These are phyloP conservation scores for Sanguinoderma infundibulare DNA, from an alignment of 1,284 basidiomycete species.

Conservation along the genomic window DNA sequence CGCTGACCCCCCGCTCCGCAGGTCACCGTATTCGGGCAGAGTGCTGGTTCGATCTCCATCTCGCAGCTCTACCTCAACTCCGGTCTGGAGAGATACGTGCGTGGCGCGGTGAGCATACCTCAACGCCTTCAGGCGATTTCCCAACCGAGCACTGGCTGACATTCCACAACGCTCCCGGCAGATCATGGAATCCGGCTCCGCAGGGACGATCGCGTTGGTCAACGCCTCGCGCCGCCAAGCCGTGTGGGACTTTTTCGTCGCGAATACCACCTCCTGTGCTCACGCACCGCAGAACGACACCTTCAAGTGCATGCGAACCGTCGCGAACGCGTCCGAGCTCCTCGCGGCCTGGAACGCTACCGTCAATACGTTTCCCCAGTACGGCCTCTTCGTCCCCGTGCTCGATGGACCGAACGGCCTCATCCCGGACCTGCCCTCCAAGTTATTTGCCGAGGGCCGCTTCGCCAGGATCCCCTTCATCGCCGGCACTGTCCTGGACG, in stretches of 20 bases:
- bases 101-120: conserved; percentile 44
- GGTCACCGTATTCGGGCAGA: conserved; percentile 60
- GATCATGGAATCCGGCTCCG: conserved; percentile 23
- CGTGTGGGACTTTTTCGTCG: conserved; percentile 16
- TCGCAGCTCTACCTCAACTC: conserved; percentile 48
- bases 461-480: conserved; percentile 25
- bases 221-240: conserved; percentile 6
- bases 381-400: conserved; percentile 14
- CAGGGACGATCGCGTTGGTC: conserved; percentile 13
- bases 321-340: conserved; percentile 2
- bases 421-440: conserved; percentile 24
- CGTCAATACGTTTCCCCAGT: background rate
- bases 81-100: conserved; percentile 38
- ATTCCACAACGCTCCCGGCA: background rate
- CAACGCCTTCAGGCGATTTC: no score
- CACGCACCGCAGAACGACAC: background rate
- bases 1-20: conserved; percentile 20
- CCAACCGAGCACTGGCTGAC: no score
- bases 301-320: background rate
- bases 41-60: conserved; percentile 54
- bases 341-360: conserved; percentile 6
- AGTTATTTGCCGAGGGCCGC: conserved; percentile 18
- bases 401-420: conserved; percentile 30
- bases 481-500: conserved; percentile 20
- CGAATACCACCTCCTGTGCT: conserved; percentile 5